phyloP scores from a whole-genome alignment of 306 rosid genomes.

The Lathyrus tuberosus region DNA sequence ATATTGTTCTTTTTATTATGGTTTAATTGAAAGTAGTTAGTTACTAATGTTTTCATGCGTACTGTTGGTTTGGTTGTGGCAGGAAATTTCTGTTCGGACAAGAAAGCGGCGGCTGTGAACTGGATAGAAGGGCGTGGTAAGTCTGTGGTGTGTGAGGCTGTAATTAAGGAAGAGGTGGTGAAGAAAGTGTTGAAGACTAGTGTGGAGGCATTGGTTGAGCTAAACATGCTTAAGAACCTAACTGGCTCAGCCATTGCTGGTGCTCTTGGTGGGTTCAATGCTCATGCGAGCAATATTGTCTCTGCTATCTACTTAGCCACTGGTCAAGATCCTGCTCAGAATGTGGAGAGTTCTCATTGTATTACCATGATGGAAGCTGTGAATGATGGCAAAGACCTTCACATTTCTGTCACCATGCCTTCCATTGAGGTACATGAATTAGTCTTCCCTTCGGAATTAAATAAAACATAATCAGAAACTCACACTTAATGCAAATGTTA shows the following conservation, averaged over 20 bases:
- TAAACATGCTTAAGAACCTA: conserved; percentile 74
- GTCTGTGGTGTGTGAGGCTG: conserved; percentile 73
- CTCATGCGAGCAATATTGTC: conserved; percentile 83
- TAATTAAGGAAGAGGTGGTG: conserved; percentile 62
- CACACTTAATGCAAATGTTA: background rate
- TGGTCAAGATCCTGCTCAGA: conserved; percentile 88
- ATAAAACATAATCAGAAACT: background rate
- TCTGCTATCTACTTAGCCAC: conserved; percentile 74
- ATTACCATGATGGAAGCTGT: conserved; percentile 77
- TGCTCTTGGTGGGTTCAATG: conserved; percentile 77
- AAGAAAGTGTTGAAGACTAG: conserved; percentile 70
- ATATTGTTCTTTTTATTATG: background rate
- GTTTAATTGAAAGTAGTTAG: conserved; percentile 23
- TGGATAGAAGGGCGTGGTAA: conserved; percentile 82
- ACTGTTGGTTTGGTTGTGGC: conserved; percentile 3
- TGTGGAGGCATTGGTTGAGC: conserved; percentile 61
- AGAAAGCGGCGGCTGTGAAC: conserved; percentile 73
- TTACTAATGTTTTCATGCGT: conserved; percentile 17
- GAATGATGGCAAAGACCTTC: conserved; percentile 70
- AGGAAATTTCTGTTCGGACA: conserved; percentile 80
- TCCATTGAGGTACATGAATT: conserved; percentile 59
- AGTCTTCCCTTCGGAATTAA: background rate
- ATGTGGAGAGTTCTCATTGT: conserved; percentile 80
- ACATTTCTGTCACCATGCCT: conserved; percentile 75
- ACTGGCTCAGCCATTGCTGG: conserved; percentile 74